A percentile compares a stretch with the other conserved stretches of the same genome.
Evolutionary conservation across 2,329 filamentous ascomycete species (phyloP).

Genomic region (Monascus ruber): DNA sequence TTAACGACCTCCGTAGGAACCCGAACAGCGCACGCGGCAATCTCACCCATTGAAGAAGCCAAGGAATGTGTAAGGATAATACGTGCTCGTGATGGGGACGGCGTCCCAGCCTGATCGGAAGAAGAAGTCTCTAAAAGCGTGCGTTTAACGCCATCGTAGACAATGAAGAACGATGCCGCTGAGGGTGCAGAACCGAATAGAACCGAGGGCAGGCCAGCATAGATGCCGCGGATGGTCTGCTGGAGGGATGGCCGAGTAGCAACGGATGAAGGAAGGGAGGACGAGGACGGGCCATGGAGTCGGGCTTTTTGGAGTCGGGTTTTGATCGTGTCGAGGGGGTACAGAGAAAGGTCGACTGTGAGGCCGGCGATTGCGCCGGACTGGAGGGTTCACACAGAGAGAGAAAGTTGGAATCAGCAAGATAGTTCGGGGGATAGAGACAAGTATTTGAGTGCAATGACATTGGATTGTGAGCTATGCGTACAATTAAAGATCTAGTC

Average conservation of each 20-base stretch:
- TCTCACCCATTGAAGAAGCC: conserved; percentile 74
- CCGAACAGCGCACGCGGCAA: conserved; percentile 81
- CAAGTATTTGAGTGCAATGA: too few species aligned
- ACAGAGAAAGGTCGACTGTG: conserved; percentile 92
- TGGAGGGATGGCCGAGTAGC: conserved; percentile 52
- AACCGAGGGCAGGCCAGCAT: conserved; percentile 81
- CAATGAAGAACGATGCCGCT: conserved; percentile 94
- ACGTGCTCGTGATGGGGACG: conserved; percentile 20
- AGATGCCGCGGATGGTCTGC: conserved; percentile 84
- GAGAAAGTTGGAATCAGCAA: too few species aligned
- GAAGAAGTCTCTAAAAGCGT: conserved; percentile 30
- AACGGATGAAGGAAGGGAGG: conserved; percentile 6
- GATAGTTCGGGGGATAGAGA: too few species aligned
- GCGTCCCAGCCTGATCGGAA: conserved; percentile 7
- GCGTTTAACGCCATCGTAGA: conserved; percentile 68
- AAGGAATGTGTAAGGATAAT: conserved; percentile 58
- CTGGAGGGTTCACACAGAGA: conserved; percentile 22
- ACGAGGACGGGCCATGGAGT: conserved; percentile 46
- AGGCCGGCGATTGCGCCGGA: conserved; percentile 88
- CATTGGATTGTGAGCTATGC: conserved; percentile 1
- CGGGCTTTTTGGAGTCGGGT: conserved; percentile 67
- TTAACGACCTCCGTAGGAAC: conserved; percentile 97
- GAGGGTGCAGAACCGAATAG: conserved; percentile 86
- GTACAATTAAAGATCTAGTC: conserved; percentile 33
- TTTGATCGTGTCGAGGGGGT: conserved; percentile 96